Evolutionary conservation across 2,329 filamentous ascomycete species (phyloP).

Genomic region (Aureobasidium namibiae): DNA sequence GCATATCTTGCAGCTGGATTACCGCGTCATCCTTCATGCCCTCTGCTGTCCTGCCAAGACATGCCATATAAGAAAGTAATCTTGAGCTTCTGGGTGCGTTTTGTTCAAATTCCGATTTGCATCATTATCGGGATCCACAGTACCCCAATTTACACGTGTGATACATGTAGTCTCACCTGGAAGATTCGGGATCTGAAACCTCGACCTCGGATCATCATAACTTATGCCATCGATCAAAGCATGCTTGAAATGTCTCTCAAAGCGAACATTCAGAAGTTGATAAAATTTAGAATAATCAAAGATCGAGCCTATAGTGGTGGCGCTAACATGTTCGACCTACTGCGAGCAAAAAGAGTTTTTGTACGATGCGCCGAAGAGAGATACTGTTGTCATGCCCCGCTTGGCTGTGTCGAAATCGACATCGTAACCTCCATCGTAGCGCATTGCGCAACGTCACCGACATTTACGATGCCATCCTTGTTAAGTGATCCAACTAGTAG

Average conservation of each 20-base stretch:
- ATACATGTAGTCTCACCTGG: background rate
- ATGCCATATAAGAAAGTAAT: too few relatives aligned
- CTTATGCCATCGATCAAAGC: background rate
- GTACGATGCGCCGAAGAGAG: slow-evolving; percentile 21
- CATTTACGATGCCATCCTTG: slow-evolving; percentile 58
- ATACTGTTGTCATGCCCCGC: slow-evolving; percentile 44
- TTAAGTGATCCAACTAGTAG: slow-evolving; percentile 79
- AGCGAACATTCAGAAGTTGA: background rate
- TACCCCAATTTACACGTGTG: too few relatives aligned
- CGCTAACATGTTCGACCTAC: background rate
- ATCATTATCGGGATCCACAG: too few relatives aligned
- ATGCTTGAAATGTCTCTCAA: background rate
- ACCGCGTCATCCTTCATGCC: background rate
- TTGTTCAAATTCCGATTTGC: too few relatives aligned
- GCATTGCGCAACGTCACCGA: slow-evolving; percentile 72
- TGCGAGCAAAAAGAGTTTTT: slow-evolving; percentile 29
- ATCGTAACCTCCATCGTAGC: slow-evolving; percentile 71
- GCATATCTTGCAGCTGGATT: background rate
- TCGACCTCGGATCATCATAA: background rate
- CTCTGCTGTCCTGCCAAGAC: background rate
- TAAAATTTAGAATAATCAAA: background rate
- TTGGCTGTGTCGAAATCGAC: slow-evolving; percentile 77
- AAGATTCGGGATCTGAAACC: background rate
- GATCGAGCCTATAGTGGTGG: background rate
- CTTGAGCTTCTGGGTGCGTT: too few relatives aligned